Percentiles rank a stretch among this genome's conserved stretches.
These are phyloP conservation scores for Lasiosphaeria ovina DNA, from an alignment of 495 filamentous ascomycete species.

Conservation along the genomic window DNA sequence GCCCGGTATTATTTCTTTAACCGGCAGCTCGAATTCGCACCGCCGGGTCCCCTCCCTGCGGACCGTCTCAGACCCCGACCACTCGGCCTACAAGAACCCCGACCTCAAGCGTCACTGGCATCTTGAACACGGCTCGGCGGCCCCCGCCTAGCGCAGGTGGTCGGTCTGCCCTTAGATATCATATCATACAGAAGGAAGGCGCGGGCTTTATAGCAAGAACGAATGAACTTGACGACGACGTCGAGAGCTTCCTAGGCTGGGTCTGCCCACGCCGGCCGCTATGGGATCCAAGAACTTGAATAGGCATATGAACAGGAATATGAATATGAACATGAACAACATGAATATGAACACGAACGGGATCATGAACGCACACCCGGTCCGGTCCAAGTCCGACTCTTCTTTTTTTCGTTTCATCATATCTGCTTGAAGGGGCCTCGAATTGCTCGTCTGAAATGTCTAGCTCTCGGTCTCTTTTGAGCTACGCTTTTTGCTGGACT, in stretches of 20 bases:
- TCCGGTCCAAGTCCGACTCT: slow-evolving; percentile 17
- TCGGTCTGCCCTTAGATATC: slow-evolving; percentile 75
- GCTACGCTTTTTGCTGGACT: slow-evolving; percentile 50
- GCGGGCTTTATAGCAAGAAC: slow-evolving; percentile 52
- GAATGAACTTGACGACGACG: slow-evolving; percentile 31
- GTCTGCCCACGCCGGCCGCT: slow-evolving; percentile 5
- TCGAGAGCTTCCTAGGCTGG: slow-evolving; percentile 12
- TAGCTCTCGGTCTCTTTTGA: slow-evolving; percentile 43
- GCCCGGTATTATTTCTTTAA: slow-evolving; percentile 18
- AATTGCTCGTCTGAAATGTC: slow-evolving; percentile 69
- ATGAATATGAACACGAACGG: slow-evolving; percentile 10
- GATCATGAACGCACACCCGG: slow-evolving; percentile 11
- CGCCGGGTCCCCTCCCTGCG: slow-evolving; percentile 54
- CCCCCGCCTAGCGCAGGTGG: slow-evolving; percentile 45
- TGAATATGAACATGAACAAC: slow-evolving; percentile 7
- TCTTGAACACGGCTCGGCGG: slow-evolving; percentile 60
- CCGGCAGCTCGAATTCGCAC: slow-evolving; percentile 29
- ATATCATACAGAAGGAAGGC: slow-evolving; percentile 80
- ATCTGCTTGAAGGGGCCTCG: slow-evolving; percentile 40
- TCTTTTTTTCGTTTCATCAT: slow-evolving; percentile 47
- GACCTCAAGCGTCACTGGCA: slow-evolving; percentile 77
- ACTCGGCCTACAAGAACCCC: slow-evolving; percentile 58
- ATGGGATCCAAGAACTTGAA: slow-evolving; percentile 12
- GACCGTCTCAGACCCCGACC: slow-evolving; percentile 54
- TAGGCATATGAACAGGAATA: slow-evolving; percentile 3